phyloP scores from a whole-genome alignment of 345 rosid species.

The Raphanus raphanistrum region DNA sequence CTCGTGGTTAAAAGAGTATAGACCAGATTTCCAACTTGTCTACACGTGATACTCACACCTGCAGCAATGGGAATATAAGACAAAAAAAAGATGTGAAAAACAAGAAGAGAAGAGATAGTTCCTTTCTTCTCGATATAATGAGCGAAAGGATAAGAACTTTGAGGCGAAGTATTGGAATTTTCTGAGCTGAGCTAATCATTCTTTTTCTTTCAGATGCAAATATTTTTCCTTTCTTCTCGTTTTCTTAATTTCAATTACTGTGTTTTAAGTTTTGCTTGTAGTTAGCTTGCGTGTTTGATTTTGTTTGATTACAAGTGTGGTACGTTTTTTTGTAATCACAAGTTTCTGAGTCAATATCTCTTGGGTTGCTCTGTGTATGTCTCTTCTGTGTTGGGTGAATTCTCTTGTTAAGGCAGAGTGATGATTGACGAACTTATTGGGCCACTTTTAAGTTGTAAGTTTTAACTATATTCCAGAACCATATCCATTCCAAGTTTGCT shows the following conservation, averaged over 20 bases:
- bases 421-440: background rate
- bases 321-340: constrained; percentile 19
- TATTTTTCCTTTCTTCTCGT: constrained; percentile 9
- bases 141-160: constrained; percentile 20
- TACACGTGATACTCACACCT: constrained; percentile 22
- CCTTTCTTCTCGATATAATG: constrained; percentile 1
- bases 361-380: background rate
- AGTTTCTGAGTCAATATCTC: background rate
- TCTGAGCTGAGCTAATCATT: constrained; percentile 15
- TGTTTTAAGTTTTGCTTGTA: background rate
- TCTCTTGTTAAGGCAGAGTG: background rate
- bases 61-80: background rate
- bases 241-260: background rate
- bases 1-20: constrained; percentile 55
- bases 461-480: background rate
- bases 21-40: constrained; percentile 12
- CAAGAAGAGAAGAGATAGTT: constrained; percentile 22
- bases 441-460: too few species aligned
- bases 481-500: background rate
- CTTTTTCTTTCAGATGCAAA: constrained; percentile 8
- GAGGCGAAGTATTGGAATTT: constrained; percentile 32
- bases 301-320: constrained; percentile 20
- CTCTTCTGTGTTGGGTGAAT: background rate
- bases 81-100: background rate
- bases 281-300: constrained; percentile 7